Percentiles rank a stretch among this genome's conserved stretches.
phyloP scores from a whole-genome alignment of 148 eudicot species.

The Arctostaphylos glauca region DNA sequence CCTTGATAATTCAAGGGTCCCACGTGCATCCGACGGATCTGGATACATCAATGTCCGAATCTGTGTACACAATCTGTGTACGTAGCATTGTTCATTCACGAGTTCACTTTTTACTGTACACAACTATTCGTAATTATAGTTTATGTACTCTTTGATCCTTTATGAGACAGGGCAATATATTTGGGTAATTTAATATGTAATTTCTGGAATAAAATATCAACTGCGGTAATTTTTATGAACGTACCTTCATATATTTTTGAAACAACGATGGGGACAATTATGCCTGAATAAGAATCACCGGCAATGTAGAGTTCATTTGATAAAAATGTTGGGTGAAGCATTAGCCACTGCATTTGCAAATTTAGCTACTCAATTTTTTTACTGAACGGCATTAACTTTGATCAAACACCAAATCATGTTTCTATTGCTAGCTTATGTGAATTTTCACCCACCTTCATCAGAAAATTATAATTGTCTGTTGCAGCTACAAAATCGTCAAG shows the following conservation, averaged over 20 bases:
- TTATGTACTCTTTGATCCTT: no score
- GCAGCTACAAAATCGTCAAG: background rate
- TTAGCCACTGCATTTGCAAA: slow-evolving; percentile 8
- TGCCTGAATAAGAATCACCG: slow-evolving; percentile 19
- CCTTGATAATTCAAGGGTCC: no score
- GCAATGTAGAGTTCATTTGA: slow-evolving; percentile 8
- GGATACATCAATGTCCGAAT: no score
- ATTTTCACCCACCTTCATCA: background rate
- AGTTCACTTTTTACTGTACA: no score
- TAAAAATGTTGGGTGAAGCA: slow-evolving; percentile 6
- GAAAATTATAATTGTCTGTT: background rate
- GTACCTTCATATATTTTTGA: slow-evolving; percentile 15
- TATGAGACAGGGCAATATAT: no score
- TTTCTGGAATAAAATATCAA: background rate
- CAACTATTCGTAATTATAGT: no score
- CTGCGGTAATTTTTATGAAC: background rate
- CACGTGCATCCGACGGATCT: no score
- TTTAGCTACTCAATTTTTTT: background rate
- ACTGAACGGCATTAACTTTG: no score
- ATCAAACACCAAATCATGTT: background rate
- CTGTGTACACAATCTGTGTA: no score
- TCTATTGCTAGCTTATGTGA: no score
- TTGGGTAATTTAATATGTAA: background rate
- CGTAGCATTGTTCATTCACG: no score
- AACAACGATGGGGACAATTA: slow-evolving; percentile 1